These are phyloP conservation scores for Patellifolia procumbens DNA, from an alignment of 179 eudicot species.

Conservation along the genomic window DNA sequence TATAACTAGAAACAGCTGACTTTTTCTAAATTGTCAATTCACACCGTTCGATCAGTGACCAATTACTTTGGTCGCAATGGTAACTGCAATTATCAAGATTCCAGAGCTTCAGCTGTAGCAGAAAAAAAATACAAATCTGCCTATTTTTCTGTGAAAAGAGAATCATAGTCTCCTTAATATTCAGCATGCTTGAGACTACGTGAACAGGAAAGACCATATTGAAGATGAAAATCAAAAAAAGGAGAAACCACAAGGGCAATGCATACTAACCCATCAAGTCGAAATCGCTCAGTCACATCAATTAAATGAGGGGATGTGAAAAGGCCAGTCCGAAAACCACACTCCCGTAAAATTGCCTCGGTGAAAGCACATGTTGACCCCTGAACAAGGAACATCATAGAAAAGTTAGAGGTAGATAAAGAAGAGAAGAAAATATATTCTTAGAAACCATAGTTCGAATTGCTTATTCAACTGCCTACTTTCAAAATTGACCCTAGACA, in stretches of 20 bases:
- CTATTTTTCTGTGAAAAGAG: neutral
- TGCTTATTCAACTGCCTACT: too few species aligned
- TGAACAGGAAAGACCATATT: neutral
- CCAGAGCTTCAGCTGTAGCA: neutral
- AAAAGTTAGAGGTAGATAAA: constrained; percentile 5
- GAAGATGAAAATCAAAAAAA: neutral
- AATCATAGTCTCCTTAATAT: neutral
- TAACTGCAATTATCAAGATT: neutral
- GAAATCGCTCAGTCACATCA: constrained; percentile 89
- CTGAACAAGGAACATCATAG: constrained; percentile 41
- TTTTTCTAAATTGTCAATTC: neutral
- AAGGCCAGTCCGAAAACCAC: constrained; percentile 87
- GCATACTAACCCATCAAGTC: constrained; percentile 76
- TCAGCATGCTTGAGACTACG: neutral
- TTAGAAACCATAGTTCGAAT: neutral
- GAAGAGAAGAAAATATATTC: neutral
- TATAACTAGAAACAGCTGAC: neutral
- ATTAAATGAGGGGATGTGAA: constrained; percentile 90
- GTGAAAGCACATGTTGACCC: constrained; percentile 90
- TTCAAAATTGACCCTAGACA: neutral
- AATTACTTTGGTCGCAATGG: neutral
- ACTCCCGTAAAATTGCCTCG: constrained; percentile 82
- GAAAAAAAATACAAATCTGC: neutral
- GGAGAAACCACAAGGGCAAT: constrained; percentile 13
- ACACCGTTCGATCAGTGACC: neutral